Base-by-base conservation (phyloP, 192 early-diverging fungal genomes). In the Coemansia sp. region DNA sequence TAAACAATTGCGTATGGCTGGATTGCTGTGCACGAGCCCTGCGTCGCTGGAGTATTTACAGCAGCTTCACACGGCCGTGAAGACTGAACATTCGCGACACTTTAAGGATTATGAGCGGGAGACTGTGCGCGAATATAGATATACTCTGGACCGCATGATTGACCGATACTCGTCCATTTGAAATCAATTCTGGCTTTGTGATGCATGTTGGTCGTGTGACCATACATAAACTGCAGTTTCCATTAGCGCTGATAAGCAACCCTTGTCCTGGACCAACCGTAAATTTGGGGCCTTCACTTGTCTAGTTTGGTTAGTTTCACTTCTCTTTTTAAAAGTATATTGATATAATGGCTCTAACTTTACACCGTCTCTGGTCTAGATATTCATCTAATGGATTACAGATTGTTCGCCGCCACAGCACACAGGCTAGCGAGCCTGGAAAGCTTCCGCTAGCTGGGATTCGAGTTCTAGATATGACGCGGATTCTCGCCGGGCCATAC, bases 401-500 rank as follows among this genome's bases (percentile, higher is more conserved):
- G 42, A 17, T 17, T 55, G 28, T 55, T 55, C 23, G 56, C 5
- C 36, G 38, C n/a, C 28, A 36, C 37, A 37, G 56, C 56, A 57
- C 56, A 28, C 23, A 26, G 23, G 11, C 20, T 5, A n/a, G 15
- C 12, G 23, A 15, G 21, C 9, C 37, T 6, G 20, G 11, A 3
- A 21, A 40, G 34, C 87, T 83, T 7, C 87, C 89, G 10, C 70
- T 92, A 22, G 26, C 75, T 11, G 90, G 89, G 6, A 81, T 89
- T 54, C 75, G 88, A 6, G 87, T 91, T 4, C 75, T 91, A 6
- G 89, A 92, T 60, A 61, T 92, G 68, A 90, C 89, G 15, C 84
- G 88, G 38, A 81, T 92, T 9, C 75, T 92, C 22, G 90, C 90
- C 61, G 90, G 90, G 1, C 90, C 90, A 6, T 92, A 87, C 68